These are phyloP conservation scores for Mycena vulgaris DNA, from an alignment of 768 basidiomycete species.

Conservation along the genomic window DNA sequence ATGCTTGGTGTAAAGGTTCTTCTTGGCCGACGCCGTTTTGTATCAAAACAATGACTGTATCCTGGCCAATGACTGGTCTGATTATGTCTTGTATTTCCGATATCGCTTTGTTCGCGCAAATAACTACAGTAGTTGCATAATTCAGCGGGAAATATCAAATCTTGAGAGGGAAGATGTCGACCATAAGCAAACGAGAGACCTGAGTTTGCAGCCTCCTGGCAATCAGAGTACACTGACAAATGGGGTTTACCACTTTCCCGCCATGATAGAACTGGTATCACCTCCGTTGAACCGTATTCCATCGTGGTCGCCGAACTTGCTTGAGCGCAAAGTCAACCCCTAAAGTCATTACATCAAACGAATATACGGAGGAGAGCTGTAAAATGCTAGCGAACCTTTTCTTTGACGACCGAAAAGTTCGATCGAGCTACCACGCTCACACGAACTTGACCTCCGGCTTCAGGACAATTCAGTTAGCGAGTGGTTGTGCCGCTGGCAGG, in stretches of 20 bases:
- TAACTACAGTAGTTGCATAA: neutral
- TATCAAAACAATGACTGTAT: slow-evolving; percentile 27
- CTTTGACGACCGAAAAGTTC: slow-evolving; percentile 5
- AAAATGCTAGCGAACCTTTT: slow-evolving; percentile 5
- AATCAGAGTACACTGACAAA: slow-evolving; percentile 17
- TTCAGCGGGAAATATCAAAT: neutral
- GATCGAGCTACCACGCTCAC: slow-evolving; percentile 31
- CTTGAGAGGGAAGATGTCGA: neutral
- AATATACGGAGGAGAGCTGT: neutral
- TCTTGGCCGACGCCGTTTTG: slow-evolving; percentile 32
- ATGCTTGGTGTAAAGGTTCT: slow-evolving; percentile 10
- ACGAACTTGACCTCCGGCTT: slow-evolving; percentile 26
- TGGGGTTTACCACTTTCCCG: no score
- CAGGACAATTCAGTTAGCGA: neutral
- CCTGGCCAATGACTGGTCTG: slow-evolving; percentile 12
- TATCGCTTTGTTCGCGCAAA: slow-evolving; percentile 29
- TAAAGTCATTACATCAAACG: neutral
- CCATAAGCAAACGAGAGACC: slow-evolving; percentile 28
- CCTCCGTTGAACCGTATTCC: slow-evolving; percentile 28
- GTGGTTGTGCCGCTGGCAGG: neutral
- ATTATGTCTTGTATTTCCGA: slow-evolving; percentile 26
- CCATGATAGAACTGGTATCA: no score
- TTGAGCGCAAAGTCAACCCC: slow-evolving; percentile 27
- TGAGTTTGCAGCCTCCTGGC: slow-evolving; percentile 28
- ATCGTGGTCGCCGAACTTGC: slow-evolving; percentile 24